These are phyloP conservation scores for Bauhinia variegata DNA, from an alignment of 306 rosid species.

Conservation along the genomic window DNA sequence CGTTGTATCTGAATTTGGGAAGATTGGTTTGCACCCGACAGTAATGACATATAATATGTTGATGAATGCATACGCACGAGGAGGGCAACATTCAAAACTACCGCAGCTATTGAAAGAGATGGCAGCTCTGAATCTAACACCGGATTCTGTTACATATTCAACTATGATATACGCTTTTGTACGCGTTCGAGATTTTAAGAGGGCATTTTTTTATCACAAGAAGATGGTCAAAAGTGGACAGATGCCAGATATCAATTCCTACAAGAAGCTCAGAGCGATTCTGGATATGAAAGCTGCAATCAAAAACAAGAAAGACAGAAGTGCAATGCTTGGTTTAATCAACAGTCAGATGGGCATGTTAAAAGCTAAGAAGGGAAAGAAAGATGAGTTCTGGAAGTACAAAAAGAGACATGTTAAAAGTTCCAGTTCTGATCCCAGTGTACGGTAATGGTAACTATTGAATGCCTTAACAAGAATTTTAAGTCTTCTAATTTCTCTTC, in stretches of 20 bases:
- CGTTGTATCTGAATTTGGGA: slow-evolving; percentile 72
- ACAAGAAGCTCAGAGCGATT: slow-evolving; percentile 68
- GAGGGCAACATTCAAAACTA: slow-evolving; percentile 76
- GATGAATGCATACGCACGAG: slow-evolving; percentile 87
- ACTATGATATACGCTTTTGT: slow-evolving; percentile 83
- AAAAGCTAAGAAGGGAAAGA: slow-evolving; percentile 65
- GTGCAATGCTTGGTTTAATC: slow-evolving; percentile 60
- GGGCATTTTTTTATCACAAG: slow-evolving; percentile 83
- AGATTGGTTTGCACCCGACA: slow-evolving; percentile 74
- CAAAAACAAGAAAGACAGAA: slow-evolving; percentile 73
- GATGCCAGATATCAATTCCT: slow-evolving; percentile 63
- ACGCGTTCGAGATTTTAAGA: slow-evolving; percentile 65
- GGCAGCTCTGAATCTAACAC: slow-evolving; percentile 67
- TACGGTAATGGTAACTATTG: too few relatives aligned
- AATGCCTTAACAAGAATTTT: too few relatives aligned
- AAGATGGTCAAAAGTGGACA: slow-evolving; percentile 72
- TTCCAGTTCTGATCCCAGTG: too few relatives aligned
- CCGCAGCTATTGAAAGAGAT: slow-evolving; percentile 82
- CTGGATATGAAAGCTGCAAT: slow-evolving; percentile 64
- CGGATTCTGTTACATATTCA: slow-evolving; percentile 80
- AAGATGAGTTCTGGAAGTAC: slow-evolving; percentile 92
- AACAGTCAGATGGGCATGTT: slow-evolving; percentile 59
- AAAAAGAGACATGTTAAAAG: slow-evolving; percentile 49
- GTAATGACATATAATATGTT: slow-evolving; percentile 84
- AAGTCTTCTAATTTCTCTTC: too few relatives aligned